Evolutionary conservation across 2,329 filamentous ascomycete species (phyloP).

Genomic region (Chrysoporthe puriensis): DNA sequence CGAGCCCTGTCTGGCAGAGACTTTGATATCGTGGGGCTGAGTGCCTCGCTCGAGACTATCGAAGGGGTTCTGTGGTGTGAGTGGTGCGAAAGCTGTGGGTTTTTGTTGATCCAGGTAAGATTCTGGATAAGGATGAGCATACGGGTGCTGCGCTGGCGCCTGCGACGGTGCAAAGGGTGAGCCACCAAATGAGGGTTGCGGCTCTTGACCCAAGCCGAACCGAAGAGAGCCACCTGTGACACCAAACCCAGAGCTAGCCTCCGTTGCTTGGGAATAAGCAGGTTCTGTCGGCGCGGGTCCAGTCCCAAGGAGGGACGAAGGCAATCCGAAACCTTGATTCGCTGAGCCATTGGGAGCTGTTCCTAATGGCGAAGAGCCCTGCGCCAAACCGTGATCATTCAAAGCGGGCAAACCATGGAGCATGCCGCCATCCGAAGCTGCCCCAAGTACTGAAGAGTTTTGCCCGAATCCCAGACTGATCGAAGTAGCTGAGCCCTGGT

Average conservation of each 20-base stretch:
- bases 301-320: slow-evolving; percentile 6
- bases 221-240: slow-evolving; percentile 16
- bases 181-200: slow-evolving; percentile 14
- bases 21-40: slow-evolving; percentile 34
- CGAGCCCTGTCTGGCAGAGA: neutral
- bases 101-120: slow-evolving; percentile 20
- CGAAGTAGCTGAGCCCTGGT: neutral
- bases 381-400: neutral
- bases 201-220: slow-evolving; percentile 26
- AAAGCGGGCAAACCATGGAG: neutral
- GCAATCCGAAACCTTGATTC: neutral
- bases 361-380: neutral
- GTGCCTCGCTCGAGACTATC: slow-evolving; percentile 33
- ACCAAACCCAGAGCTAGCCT: slow-evolving; percentile 14
- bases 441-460: neutral
- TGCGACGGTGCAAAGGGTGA: slow-evolving; percentile 14
- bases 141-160: neutral
- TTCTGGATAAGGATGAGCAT: slow-evolving; percentile 19
- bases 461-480: neutral
- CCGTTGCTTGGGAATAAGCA: slow-evolving; percentile 9
- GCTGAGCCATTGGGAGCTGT: neutral
- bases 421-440: neutral
- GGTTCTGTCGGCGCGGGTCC: slow-evolving; percentile 12
- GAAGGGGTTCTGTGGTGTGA: slow-evolving; percentile 10
- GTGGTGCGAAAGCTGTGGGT: neutral